Conservation (phyloP, 371 early-diverging fungal species). For the Entomophthora muscae region DNA sequence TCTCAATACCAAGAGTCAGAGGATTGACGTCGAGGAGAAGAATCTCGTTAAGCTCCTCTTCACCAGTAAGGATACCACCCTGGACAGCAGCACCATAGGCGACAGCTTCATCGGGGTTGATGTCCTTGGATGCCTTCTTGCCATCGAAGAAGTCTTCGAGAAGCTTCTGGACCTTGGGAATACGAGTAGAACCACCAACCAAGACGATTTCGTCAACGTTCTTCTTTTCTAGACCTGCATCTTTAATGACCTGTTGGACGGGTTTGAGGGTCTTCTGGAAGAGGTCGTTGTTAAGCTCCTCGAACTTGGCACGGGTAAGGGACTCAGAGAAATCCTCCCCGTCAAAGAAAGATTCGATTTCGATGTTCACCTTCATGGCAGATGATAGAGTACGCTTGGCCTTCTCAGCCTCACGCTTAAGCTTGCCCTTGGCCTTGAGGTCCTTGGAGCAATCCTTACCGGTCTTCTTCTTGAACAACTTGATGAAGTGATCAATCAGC, state of each 20-base stretch:
- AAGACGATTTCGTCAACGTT: conserved; percentile 96
- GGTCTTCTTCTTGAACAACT: conserved; percentile 51
- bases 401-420: conserved; percentile 77
- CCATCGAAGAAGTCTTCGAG: conserved; percentile 85
- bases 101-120: conserved; percentile 99
- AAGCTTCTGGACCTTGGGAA: conserved; percentile 92
- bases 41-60: conserved; percentile 16
- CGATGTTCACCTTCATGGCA: conserved; percentile 70
- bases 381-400: conserved; percentile 78
- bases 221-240: conserved; percentile 73
- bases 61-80: conserved; percentile 89
- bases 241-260: conserved; percentile 93
- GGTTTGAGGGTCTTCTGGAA: conserved; percentile 92
- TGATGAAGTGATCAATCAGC: conserved; percentile 58
- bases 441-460: conserved; percentile 50
- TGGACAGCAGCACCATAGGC: conserved; percentile 98
- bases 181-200: conserved; percentile 99
- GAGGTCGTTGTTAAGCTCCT: conserved; percentile 73
- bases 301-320: conserved; percentile 89
- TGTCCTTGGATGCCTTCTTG: conserved; percentile 82
- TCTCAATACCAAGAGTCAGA: conserved; percentile 88
- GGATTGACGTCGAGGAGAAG: conserved; percentile 77
- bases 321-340: conserved; percentile 96
- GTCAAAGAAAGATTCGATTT: conserved; percentile 90
- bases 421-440: conserved; percentile 59